Base-by-base conservation (phyloP, 495 filamentous ascomycete species). In the Echria macrotheca region DNA sequence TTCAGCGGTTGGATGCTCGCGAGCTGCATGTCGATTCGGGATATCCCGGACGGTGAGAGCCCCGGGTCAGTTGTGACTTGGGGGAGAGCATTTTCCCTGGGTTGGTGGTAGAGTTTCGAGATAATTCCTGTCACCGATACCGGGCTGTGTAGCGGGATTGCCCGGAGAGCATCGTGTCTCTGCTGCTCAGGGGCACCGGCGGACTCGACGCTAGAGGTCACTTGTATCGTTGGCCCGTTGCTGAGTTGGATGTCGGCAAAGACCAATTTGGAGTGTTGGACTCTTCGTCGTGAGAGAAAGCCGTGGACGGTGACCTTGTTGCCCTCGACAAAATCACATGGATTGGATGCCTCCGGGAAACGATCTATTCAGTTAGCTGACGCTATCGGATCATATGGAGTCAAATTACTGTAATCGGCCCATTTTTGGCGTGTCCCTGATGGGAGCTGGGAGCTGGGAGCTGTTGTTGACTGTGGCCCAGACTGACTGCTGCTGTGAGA, bases 1-100 rank as follows among this genome's bases (percentile, higher is more conserved):
- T 96, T 96, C 4, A 96, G 69, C 44, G 72, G 68, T 25, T 77
- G 66, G 31, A 98, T 75, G 5, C 75, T 73, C n/a, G 72, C 54
- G 12, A 94, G 61, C 18, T 59, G 45, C 32, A 76, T 28, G 5
- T 65, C 61, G 23, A 66, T 35, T 10, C 56, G 56, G 19, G 31
- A 29, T 21, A 60, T 43, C 0, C 46, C 38, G 18, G 43, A 21
- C 4, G 55, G 55, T 18, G 56, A 60, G 9, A 32, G 45, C 8
- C 46, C 32, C 2, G 44, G 39, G 0, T 19, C 22, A 29, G 23
- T 18, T 2, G 10, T 23, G 21, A 12, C 5, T 1, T 26, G 18
- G 2, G n/a, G 17, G 21, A 10, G 3, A 2, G 18, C 9, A 4
- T 5, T 23, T 26, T 9, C 0, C 5, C 6, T 11, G 12, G 10